Evolutionary conservation across 768 basidiomycete genomes (phyloP).

Genomic region (Xanthoconium stramineum): DNA sequence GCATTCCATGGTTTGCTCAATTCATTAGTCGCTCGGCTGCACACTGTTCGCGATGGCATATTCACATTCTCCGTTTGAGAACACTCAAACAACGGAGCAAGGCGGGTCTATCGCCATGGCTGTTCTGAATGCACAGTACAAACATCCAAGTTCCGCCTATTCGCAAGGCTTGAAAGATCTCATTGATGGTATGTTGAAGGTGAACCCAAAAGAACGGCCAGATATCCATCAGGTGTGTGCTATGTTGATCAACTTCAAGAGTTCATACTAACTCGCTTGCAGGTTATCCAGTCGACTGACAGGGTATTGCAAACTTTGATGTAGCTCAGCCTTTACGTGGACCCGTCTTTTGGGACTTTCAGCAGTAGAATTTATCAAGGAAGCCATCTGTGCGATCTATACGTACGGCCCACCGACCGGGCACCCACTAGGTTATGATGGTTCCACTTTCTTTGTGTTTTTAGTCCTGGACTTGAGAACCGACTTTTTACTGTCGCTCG

Average conservation of each 20-base stretch:
- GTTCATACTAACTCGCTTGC: conserved; percentile 1
- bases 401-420: neutral
- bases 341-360: conserved; percentile 2
- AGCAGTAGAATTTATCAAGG: conserved; percentile 4
- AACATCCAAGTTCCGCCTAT: conserved; percentile 83
- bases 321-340: conserved; percentile 23
- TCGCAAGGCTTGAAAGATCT: conserved; percentile 79
- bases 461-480: conserved; percentile 1
- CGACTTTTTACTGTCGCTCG: neutral
- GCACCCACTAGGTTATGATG: conserved; percentile 4
- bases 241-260: neutral
- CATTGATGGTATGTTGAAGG: conserved; percentile 81
- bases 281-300: conserved; percentile 71
- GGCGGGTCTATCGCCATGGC: conserved; percentile 98
- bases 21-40: conserved; percentile 85
- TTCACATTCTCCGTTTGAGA: conserved; percentile 95
- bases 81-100: conserved; percentile 84
- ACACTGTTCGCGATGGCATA: conserved; percentile 94
- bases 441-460: neutral
- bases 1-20: conserved; percentile 5
- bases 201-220: conserved; percentile 79
- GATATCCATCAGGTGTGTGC: conserved; percentile 74
- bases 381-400: conserved; percentile 8
- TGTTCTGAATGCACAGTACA: conserved; percentile 89
- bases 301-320: conserved; percentile 57